Evolutionary conservation across 2,329 filamentous ascomycete genomes (phyloP).

Genomic region (Proliferodiscus dingleyae): DNA sequence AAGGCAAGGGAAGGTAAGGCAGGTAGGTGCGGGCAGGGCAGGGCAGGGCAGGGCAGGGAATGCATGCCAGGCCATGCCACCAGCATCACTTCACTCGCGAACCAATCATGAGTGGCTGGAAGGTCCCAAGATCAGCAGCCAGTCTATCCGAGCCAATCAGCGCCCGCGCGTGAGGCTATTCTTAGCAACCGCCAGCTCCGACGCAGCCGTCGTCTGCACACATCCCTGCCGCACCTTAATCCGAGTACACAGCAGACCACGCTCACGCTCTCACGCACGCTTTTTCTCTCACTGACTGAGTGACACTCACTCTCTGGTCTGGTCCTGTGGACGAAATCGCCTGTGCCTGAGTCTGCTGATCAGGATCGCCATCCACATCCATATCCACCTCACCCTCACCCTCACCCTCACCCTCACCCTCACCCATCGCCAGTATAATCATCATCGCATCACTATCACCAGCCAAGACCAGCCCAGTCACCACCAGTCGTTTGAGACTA

Average conservation of each 20-base stretch:
- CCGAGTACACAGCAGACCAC: constrained; percentile 5
- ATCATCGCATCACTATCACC: not conserved
- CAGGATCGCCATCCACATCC: not conserved
- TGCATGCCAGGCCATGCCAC: too few relatives aligned
- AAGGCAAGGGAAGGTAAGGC: not conserved
- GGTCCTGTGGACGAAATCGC: too few relatives aligned
- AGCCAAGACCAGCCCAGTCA: not conserved
- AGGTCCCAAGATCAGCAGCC: too few relatives aligned
- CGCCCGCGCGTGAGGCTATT: not conserved
- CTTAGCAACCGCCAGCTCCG: constrained; percentile 1
- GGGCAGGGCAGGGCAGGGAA: too few relatives aligned
- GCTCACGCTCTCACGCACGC: not conserved
- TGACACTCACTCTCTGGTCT: too few relatives aligned
- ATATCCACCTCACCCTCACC: not conserved
- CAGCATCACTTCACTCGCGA: too few relatives aligned
- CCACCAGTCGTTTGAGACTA: too few relatives aligned
- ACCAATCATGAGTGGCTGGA: too few relatives aligned
- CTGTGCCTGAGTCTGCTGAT: too few relatives aligned
- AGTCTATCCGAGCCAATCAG: too few relatives aligned
- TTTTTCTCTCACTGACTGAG: too few relatives aligned
- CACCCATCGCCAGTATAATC: not conserved
- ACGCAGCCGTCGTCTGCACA: not conserved
- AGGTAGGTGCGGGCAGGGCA: too few relatives aligned
- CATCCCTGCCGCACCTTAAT: constrained; percentile 7
- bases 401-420: not conserved